Percentiles rank a stretch among this genome's conserved stretches.
phyloP scores from a whole-genome alignment of 2,329 filamentous ascomycete genomes.

The Penicillium sp. region DNA sequence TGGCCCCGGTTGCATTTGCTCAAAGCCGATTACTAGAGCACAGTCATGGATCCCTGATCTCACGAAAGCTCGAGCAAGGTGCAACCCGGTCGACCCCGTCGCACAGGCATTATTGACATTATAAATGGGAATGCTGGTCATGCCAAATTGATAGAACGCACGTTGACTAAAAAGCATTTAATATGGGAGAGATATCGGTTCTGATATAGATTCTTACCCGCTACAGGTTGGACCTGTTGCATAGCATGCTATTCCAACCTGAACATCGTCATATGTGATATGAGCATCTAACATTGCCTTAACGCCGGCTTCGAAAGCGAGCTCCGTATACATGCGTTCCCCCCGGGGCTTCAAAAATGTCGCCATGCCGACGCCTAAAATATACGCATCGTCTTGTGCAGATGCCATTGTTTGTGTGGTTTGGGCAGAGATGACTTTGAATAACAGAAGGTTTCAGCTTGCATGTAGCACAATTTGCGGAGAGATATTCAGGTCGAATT shows the following conservation, averaged over 20 bases:
- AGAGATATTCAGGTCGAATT: no score
- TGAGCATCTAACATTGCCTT: conserved; percentile 75
- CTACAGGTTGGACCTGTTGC: conserved; percentile 55
- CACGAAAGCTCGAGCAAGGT: conserved; percentile 78
- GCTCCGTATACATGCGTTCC: conserved; percentile 90
- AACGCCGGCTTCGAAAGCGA: conserved; percentile 87
- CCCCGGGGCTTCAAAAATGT: conserved; percentile 97
- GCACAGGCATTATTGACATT: conserved; percentile 99
- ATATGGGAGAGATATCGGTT: no score
- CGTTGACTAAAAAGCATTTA: conserved; percentile 73
- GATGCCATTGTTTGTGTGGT: no score
- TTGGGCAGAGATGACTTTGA: no score
- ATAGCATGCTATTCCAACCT: conserved; percentile 94
- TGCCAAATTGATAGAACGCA: conserved; percentile 98
- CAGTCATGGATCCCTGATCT: conserved; percentile 79
- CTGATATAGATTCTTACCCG: no score
- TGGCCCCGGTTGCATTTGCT: conserved; percentile 94
- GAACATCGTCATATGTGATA: conserved; percentile 94
- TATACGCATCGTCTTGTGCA: conserved; percentile 61
- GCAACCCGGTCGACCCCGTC: conserved; percentile 84
- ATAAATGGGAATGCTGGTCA: conserved; percentile 93
- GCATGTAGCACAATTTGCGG: no score
- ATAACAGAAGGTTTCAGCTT: no score
- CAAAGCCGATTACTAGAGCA: conserved; percentile 88
- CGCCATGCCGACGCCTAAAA: conserved; percentile 97